Conservation (phyloP, 2,329 filamentous ascomycete genomes). For the Ophiognomonia clavigignenti-juglandacearum region DNA sequence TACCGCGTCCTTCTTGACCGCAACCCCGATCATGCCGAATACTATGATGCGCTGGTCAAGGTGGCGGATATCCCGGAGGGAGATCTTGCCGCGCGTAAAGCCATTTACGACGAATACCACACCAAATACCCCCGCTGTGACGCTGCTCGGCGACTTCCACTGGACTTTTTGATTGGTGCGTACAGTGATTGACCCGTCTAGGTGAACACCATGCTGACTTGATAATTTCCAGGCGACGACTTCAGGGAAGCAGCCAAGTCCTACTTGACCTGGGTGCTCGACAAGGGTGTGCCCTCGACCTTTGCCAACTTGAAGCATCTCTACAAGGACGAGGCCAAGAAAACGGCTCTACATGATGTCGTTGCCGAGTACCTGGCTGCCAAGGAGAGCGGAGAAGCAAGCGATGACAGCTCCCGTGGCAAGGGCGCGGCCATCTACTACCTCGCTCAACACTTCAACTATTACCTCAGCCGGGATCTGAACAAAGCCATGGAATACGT, state of each 20-base stretch:
- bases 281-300: constrained; percentile 89
- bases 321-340: constrained; percentile 75
- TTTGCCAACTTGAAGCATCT: constrained; percentile 96
- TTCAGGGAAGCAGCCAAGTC: constrained; percentile 73
- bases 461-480: constrained; percentile 79
- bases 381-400: constrained; percentile 33
- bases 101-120: constrained; percentile 72
- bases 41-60: constrained; percentile 75
- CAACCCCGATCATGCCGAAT: constrained; percentile 81
- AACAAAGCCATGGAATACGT: constrained; percentile 76
- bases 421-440: constrained; percentile 83
- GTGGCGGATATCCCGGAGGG: constrained; percentile 56
- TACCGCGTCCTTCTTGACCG: constrained; percentile 78
- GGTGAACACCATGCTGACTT: too few species aligned
- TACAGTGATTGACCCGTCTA: too few species aligned
- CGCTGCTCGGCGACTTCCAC: constrained; percentile 76
- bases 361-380: constrained; percentile 73
- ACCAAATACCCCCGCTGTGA: constrained; percentile 78
- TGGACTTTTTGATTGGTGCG: constrained; percentile 77
- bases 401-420: constrained; percentile 52
- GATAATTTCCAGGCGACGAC: constrained; percentile 54
- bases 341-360: constrained; percentile 66
- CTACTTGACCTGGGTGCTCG: constrained; percentile 80
- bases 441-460: constrained; percentile 96
- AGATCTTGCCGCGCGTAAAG: constrained; percentile 61